Conservation (phyloP, 1,284 basidiomycete species). For the Polyporus tsugae region DNA sequence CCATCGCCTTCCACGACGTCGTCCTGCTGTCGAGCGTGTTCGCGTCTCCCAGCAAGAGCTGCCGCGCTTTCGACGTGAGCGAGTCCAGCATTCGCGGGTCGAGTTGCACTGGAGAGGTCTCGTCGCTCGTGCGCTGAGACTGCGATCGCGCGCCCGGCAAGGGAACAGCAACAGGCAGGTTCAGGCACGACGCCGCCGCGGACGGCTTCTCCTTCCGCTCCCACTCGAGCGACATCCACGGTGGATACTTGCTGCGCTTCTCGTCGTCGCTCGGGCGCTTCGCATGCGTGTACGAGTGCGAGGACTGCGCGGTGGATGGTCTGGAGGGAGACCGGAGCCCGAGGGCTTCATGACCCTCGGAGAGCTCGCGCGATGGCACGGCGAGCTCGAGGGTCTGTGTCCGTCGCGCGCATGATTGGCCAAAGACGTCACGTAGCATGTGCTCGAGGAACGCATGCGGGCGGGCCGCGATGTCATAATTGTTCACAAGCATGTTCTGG, state of each 20-base stretch:
- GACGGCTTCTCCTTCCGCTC: conserved; percentile 41
- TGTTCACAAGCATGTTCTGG: conserved; percentile 57
- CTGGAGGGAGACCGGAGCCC: neutral
- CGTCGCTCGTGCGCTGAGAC: conserved; percentile 22
- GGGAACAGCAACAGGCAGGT: neutral
- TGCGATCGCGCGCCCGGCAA: neutral
- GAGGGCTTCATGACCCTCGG: conserved; percentile 18
- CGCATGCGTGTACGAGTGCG: conserved; percentile 7
- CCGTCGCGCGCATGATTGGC: conserved; percentile 43
- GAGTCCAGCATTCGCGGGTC: conserved; percentile 4
- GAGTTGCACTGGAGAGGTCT: conserved; percentile 1
- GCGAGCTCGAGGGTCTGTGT: conserved; percentile 57
- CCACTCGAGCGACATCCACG: conserved; percentile 42
- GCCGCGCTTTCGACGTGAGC: conserved; percentile 36
- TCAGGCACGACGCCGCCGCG: neutral
- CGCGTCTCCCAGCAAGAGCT: conserved; percentile 31
- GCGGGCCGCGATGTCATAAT: conserved; percentile 56
- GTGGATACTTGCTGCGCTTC: conserved; percentile 39
- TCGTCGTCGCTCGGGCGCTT: conserved; percentile 34
- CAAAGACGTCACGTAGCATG: conserved; percentile 58
- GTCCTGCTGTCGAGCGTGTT: conserved; percentile 15
- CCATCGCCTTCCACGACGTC: conserved; percentile 20
- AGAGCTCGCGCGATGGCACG: conserved; percentile 55
- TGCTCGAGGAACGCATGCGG: conserved; percentile 55
- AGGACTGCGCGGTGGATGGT: neutral